A percentile compares a stretch with the other conserved stretches of the same genome.
Evolutionary conservation across 106 monocot species (phyloP).

Genomic region (Acanthochlamys bracteata): DNA sequence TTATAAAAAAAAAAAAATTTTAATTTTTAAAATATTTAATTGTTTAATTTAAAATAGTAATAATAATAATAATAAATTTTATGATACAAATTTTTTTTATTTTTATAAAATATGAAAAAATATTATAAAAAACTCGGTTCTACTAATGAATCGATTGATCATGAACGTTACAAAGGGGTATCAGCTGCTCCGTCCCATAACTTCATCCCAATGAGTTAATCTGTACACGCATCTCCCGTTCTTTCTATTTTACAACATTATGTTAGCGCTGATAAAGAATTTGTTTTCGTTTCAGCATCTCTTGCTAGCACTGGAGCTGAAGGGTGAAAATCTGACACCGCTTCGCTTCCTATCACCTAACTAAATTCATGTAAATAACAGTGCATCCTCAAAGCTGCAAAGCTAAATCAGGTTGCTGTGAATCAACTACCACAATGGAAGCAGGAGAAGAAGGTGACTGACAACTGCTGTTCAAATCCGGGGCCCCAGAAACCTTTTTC

Average conservation of each 20-base stretch:
- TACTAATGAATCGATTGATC: slow-evolving; percentile 1
- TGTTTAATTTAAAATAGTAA: no score
- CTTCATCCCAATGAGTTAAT: slow-evolving; percentile 1
- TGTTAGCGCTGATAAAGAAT: neutral
- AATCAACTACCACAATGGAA: slow-evolving; percentile 19
- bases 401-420: slow-evolving; percentile 40
- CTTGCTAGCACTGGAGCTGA: no score
- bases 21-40: no score
- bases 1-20: no score
- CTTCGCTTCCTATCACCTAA: neutral
- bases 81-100: no score
- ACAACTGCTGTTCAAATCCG: slow-evolving; percentile 41
- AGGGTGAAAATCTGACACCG: neutral
- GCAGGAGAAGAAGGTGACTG: slow-evolving; percentile 36
- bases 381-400: slow-evolving; percentile 30
- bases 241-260: slow-evolving; percentile 4
- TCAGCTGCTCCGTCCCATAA: slow-evolving; percentile 5
- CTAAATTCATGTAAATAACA: neutral
- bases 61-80: no score
- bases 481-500: slow-evolving; percentile 19
- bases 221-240: slow-evolving; percentile 21
- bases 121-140: neutral
- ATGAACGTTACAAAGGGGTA: slow-evolving; percentile 9
- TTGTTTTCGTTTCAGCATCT: neutral
- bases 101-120: no score